Evolutionary conservation across 163 green algal species (phyloP), one percentile per base, ranked within the genome.

Genomic region (Trebouxia gelatinosa): DNA sequence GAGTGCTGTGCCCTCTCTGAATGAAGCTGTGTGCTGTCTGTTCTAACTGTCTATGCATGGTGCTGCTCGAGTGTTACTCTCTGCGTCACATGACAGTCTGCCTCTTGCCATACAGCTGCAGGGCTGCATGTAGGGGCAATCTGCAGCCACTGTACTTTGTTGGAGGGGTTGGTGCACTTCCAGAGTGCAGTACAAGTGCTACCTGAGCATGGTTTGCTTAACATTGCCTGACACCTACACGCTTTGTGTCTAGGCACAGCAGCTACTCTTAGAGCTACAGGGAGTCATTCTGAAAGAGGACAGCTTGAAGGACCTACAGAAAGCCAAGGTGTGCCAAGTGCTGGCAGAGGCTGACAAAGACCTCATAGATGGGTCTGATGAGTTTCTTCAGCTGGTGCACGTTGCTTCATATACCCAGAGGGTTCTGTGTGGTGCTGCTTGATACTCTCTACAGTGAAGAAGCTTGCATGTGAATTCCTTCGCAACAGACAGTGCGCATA

Each of bases 371-470:
- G 95, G 95, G 0, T 87, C 92, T 0, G 94, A 98, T 82, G 95
- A 98, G 84, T 87, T 87, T 64, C 76, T 98, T 78, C 95, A 98
- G 90, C 88, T 98, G 77, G 83, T 97, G 2, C 79, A 89, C 39
- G 85, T 95, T 23, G 86, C 83, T 31, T 85, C 80, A n/a, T 70
- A 64, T 19, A 76, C 40, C 29, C 68, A 76, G 31, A 61, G 68
- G 9, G 68, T 76, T 9, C 31, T 76, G 43, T 59, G 40, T 31
- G 46, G 46, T 28, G 66, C 13, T 21, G 68, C 29, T 9, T 57
- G 67, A 19, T 59, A 3, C n/a, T n/a, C n/a, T n/a, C n/a, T n/a
- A n/a, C n/a, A n/a, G n/a, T n/a, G n/a, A n/a, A n/a, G n/a, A n/a
- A n/a, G n/a, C n/a, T n/a, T n/a, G n/a, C n/a, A n/a, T n/a, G n/a